These are phyloP conservation scores for Verticillium tricorpus DNA, from an alignment of 2,329 filamentous ascomycete species.

Conservation along the genomic window DNA sequence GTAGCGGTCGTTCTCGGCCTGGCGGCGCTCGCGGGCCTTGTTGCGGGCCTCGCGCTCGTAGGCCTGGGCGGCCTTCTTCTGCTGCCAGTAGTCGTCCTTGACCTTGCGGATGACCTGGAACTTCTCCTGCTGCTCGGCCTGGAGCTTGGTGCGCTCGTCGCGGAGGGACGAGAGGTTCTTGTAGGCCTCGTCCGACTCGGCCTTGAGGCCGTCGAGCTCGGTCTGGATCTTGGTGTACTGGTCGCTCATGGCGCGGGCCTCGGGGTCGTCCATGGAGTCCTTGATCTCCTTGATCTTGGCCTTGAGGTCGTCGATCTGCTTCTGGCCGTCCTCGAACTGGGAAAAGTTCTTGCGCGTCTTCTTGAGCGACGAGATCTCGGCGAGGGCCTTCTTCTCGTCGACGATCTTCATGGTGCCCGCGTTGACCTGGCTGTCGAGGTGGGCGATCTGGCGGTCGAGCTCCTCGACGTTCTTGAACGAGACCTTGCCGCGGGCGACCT, in stretches of 20 bases:
- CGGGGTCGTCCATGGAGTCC: slow-evolving; percentile 86
- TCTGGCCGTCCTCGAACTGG: slow-evolving; percentile 78
- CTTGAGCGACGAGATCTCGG: slow-evolving; percentile 75
- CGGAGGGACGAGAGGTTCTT: slow-evolving; percentile 81
- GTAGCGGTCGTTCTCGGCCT: slow-evolving; percentile 73
- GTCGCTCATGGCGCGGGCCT: slow-evolving; percentile 82
- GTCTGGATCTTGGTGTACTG: slow-evolving; percentile 80
- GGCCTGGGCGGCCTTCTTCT: slow-evolving; percentile 75
- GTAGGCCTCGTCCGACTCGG: slow-evolving; percentile 85
- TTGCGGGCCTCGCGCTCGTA: slow-evolving; percentile 82
- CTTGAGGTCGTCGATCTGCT: slow-evolving; percentile 83
- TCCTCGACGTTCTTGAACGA: slow-evolving; percentile 86
- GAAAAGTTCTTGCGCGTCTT: slow-evolving; percentile 91
- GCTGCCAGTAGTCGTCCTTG: slow-evolving; percentile 83
- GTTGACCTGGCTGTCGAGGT: slow-evolving; percentile 81
- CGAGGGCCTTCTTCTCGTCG: slow-evolving; percentile 91
- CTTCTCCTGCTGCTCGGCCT: slow-evolving; percentile 82
- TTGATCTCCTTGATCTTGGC: slow-evolving; percentile 83
- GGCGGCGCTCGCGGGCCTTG: slow-evolving; percentile 69
- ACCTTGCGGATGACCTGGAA: slow-evolving; percentile 76
- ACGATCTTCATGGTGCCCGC: slow-evolving; percentile 90
- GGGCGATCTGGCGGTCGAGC: slow-evolving; percentile 75
- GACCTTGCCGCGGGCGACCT: slow-evolving; percentile 74
- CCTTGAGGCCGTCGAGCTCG: slow-evolving; percentile 86
- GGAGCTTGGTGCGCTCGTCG: slow-evolving; percentile 79